Evolutionary conservation across 1,284 basidiomycete species (phyloP), one percentile per base, ranked within the genome.

Genomic region (Laetiporus sulphureus): DNA sequence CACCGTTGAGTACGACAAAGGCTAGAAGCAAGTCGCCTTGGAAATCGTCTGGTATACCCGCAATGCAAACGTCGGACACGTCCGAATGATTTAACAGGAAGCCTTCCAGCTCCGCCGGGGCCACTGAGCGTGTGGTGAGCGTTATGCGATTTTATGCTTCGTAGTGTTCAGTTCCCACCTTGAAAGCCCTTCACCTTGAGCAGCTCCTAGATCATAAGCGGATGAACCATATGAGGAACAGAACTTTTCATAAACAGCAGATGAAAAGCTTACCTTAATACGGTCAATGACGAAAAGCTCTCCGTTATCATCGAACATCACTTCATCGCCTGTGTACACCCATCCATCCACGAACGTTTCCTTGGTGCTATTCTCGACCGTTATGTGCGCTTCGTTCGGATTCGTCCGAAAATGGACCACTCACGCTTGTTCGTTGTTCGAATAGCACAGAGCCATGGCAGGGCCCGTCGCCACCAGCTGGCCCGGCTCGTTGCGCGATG

Each of bases 1-100:
- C 59, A 3, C 65, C 57, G 38, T 65, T 67, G 10, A 78, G 68
- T 2, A 79, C 77, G 13, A 90, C 66, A 53, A 76, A 90, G 0
- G 83, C 85, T 32, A 85, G 58, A 0, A 89, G 88, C 3, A 86
- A 54, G 54, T 92, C 89, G 24, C 89, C 90, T 35, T 75, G 82
- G 49, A 79, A 85, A 12, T 89, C 84, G 55, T 92, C 83, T 0
- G 72, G 73, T 2, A 90, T 59, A 2, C 85, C 77, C 6, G 91
- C 79, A 7, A 92, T 84, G 51, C 86, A 87, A 1, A 68, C 71
- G 44, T 89, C 82, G 1, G 67, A 67, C 3, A 91, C 77, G 50
- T 83, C 83, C 0, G 72, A 64, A 50, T 27, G 25, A 13, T 27
- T 13, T 7, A 27, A 13, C 8, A 27, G 25, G 25, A 27, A 27